Evolutionary conservation across 768 basidiomycete genomes (phyloP).

Genomic region (Kwoniella mangroviensis): DNA sequence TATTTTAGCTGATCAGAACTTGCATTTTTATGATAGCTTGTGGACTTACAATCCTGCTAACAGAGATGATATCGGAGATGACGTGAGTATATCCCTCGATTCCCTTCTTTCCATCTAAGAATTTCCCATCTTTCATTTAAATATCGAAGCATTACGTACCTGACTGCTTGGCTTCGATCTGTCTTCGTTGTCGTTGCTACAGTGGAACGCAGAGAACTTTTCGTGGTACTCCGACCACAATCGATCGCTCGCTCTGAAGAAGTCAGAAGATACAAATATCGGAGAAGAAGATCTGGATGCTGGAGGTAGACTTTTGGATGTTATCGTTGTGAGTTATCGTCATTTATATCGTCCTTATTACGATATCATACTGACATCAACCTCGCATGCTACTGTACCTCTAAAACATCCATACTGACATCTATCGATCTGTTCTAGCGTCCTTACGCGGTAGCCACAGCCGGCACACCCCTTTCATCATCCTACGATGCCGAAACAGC

Average conservation of each 20-base stretch:
- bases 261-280: slow-evolving; percentile 18
- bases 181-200: neutral
- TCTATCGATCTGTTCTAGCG: slow-evolving; percentile 59
- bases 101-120: neutral
- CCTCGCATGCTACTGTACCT: neutral
- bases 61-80: slow-evolving; percentile 74
- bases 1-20: neutral
- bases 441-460: slow-evolving; percentile 87
- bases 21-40: slow-evolving; percentile 62
- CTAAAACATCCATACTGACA: neutral
- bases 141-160: no score
- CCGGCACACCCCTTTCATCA: slow-evolving; percentile 76
- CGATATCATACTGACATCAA: neutral
- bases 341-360: neutral
- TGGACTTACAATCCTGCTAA: slow-evolving; percentile 96
- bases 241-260: slow-evolving; percentile 26
- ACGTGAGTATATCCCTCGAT: slow-evolving; percentile 47
- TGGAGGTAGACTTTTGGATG: slow-evolving; percentile 75
- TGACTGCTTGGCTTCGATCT: neutral
- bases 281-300: slow-evolving; percentile 68
- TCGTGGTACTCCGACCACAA: slow-evolving; percentile 75
- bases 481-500: slow-evolving; percentile 63
- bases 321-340: slow-evolving; percentile 65
- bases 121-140: no score
- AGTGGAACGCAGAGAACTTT: slow-evolving; percentile 97